Conservation (phyloP, 257 asterid species). For the Nicotiana tabacum region DNA sequence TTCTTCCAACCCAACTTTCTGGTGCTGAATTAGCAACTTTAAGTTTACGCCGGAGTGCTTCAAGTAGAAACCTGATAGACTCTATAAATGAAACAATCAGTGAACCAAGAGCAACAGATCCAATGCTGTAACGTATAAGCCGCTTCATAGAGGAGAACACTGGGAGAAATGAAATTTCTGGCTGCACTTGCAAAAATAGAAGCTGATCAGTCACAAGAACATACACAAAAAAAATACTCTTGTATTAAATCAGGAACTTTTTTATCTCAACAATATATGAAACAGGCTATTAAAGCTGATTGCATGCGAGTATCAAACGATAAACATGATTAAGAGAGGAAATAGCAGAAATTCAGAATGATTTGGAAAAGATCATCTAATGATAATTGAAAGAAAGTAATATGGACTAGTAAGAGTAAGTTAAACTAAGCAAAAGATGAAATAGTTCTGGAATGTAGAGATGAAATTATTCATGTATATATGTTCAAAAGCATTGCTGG, state of each 20-base stretch:
- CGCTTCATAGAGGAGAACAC: slow-evolving; percentile 96
- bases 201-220: background rate
- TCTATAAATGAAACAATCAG: slow-evolving; percentile 63
- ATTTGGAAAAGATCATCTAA: background rate
- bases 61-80: slow-evolving; percentile 82
- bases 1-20: slow-evolving; percentile 60
- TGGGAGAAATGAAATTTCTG: slow-evolving; percentile 80
- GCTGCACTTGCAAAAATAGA: slow-evolving; percentile 36
- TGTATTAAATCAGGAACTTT: background rate
- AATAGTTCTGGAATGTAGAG: background rate
- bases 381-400: background rate
- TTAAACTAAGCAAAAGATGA: background rate
- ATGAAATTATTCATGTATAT: background rate
- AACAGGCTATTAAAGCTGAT: background rate
- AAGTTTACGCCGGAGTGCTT: slow-evolving; percentile 87
- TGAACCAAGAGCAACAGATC: slow-evolving; percentile 94
- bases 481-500: background rate
- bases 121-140: slow-evolving; percentile 73
- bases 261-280: background rate
- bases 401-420: background rate
- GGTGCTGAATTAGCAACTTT: slow-evolving; percentile 56
- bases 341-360: background rate
- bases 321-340: background rate
- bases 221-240: background rate
- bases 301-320: background rate